These are phyloP conservation scores for Mycogone perniciosa DNA, from an alignment of 2,329 filamentous ascomycete genomes.

Conservation along the genomic window DNA sequence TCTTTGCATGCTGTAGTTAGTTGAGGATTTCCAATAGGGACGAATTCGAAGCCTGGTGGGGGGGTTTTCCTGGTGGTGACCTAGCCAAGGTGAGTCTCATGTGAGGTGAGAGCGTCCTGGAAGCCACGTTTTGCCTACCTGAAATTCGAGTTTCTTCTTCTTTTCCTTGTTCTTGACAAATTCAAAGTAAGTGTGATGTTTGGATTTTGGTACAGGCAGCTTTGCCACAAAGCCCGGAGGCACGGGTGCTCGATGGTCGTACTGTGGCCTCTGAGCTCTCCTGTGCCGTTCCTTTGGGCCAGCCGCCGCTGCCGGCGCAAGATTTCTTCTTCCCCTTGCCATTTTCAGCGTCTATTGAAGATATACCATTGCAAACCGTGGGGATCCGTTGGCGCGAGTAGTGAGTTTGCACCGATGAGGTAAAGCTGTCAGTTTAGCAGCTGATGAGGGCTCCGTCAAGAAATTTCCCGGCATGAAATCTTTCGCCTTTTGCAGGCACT, in stretches of 20 bases:
- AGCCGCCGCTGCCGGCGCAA: conserved; percentile 24
- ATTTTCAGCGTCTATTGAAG: conserved; percentile 19
- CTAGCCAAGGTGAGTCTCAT: conserved; percentile 34
- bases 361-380: conserved; percentile 1
- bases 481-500: too few species aligned
- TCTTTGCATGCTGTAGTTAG: conserved; percentile 59
- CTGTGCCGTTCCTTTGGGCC: conserved; percentile 32
- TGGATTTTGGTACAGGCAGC: conserved; percentile 38
- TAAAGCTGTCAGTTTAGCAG: conserved; percentile 1
- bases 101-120: conserved; percentile 10
- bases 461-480: too few species aligned
- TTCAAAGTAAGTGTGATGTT: conserved; percentile 58
- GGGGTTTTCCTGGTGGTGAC: conserved; percentile 45
- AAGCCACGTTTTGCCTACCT: conserved; percentile 39
- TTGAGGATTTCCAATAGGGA: conserved; percentile 56
- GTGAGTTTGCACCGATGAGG: conserved; percentile 3
- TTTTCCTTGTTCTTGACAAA: conserved; percentile 58
- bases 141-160: conserved; percentile 57
- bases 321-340: conserved; percentile 31
- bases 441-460: conserved; percentile 3
- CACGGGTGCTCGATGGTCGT: conserved; percentile 28
- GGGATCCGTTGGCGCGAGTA: not conserved
- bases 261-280: conserved; percentile 26
- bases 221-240: conserved; percentile 33
- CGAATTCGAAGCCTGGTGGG: conserved; percentile 56